These are phyloP conservation scores for Wickerhamomyces chaumierensis DNA, from an alignment of 805 yeast species.

Conservation along the genomic window DNA sequence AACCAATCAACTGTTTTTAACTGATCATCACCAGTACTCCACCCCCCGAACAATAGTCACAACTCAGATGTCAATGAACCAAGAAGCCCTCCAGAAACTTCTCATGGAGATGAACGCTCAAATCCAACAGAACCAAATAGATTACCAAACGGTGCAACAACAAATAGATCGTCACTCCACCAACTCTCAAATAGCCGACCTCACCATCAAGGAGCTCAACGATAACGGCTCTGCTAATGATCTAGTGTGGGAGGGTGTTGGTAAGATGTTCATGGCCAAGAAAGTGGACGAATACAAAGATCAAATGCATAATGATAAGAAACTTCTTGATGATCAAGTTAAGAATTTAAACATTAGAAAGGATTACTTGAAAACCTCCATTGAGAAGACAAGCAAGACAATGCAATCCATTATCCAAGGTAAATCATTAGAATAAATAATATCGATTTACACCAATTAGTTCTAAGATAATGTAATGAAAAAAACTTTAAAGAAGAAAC, in stretches of 20 bases:
- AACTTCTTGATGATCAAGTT: constrained; percentile 44
- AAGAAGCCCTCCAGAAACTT: not conserved
- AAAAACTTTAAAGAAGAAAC: too few relatives aligned
- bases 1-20: too few relatives aligned
- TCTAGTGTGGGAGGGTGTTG: constrained; percentile 75
- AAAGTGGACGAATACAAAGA: constrained; percentile 34
- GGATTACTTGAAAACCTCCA: constrained; percentile 62
- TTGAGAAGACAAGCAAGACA: constrained; percentile 59
- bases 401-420: constrained; percentile 33
- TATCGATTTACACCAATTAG: too few relatives aligned
- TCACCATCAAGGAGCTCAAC: constrained; percentile 45
- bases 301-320: constrained; percentile 39
- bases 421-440: constrained; percentile 4
- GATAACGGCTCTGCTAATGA: constrained; percentile 27
- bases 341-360: constrained; percentile 56
- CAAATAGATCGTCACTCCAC: not conserved
- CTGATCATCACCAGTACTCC: too few relatives aligned
- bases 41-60: too few relatives aligned
- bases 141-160: constrained; percentile 35
- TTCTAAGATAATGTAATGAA: too few relatives aligned
- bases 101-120: constrained; percentile 59
- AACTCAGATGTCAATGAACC: constrained; percentile 29
- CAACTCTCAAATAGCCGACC: constrained; percentile 1
- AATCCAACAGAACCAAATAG: constrained; percentile 46
- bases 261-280: constrained; percentile 53